Conservation (phyloP, 2,329 filamentous ascomycete species). For the Elsinoe fawcettii region DNA sequence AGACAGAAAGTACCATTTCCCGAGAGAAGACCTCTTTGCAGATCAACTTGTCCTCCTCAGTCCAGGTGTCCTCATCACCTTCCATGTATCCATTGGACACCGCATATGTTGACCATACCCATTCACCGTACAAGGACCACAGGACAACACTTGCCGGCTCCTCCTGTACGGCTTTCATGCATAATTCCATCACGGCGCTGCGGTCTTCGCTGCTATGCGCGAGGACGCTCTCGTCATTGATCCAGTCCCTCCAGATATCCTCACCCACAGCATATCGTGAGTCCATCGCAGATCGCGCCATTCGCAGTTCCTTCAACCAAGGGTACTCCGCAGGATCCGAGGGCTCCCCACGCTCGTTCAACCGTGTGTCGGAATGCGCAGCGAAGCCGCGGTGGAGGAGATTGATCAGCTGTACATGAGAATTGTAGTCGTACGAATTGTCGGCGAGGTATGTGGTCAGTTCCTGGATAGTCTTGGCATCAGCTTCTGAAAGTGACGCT, state of each 20-base stretch:
- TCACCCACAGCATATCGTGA: slow-evolving; percentile 64
- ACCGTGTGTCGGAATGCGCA: slow-evolving; percentile 29
- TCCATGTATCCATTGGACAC: slow-evolving; percentile 54
- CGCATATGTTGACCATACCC: slow-evolving; percentile 63
- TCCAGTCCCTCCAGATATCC: slow-evolving; percentile 67
- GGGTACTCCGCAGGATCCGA: slow-evolving; percentile 36
- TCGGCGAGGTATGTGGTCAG: slow-evolving; percentile 37
- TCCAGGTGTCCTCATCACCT: slow-evolving; percentile 36
- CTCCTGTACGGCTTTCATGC: slow-evolving; percentile 59
- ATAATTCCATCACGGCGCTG: slow-evolving; percentile 63
- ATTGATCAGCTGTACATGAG: slow-evolving; percentile 41
- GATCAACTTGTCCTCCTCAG: slow-evolving; percentile 60
- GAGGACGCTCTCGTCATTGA: slow-evolving; percentile 61
- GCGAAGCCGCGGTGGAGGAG: slow-evolving; percentile 43
- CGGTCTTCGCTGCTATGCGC: slow-evolving; percentile 57
- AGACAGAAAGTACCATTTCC: slow-evolving; percentile 57
- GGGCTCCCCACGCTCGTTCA: slow-evolving; percentile 18
- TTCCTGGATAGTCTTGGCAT: slow-evolving; percentile 38
- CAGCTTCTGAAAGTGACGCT: slow-evolving; percentile 35
- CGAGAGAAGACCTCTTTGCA: slow-evolving; percentile 66
- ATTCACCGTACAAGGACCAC: slow-evolving; percentile 73
- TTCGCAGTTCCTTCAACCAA: slow-evolving; percentile 38
- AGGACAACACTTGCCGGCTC: slow-evolving; percentile 67
- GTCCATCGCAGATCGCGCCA: slow-evolving; percentile 52
- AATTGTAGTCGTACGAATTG: slow-evolving; percentile 44